phyloP scores from a whole-genome alignment of 164 flowering plant genomes.

The Macadamia integrifolia region DNA sequence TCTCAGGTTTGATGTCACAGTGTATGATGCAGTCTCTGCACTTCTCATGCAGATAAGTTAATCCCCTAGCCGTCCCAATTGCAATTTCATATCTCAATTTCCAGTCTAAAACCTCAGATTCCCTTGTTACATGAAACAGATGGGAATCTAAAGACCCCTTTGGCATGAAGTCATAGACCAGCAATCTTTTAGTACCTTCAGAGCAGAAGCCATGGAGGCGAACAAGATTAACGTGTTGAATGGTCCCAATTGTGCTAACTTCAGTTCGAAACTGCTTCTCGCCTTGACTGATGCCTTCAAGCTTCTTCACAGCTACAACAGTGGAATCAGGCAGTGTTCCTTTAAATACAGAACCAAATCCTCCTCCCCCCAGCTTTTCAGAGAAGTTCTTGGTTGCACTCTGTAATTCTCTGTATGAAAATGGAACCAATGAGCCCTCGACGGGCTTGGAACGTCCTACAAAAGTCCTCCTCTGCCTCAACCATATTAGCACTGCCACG shows the following conservation, averaged over 20 bases:
- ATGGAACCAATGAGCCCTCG: neutral
- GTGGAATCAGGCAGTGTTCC: neutral
- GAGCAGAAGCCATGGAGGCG: neutral
- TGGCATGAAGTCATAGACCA: constrained; percentile 1
- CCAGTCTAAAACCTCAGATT: constrained; percentile 1
- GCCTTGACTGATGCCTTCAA: neutral
- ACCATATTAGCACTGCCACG: neutral
- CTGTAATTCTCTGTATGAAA: neutral
- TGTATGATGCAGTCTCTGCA: constrained; percentile 9
- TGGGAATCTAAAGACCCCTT: neutral
- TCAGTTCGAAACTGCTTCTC: constrained; percentile 1
- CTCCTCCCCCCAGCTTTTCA: constrained; percentile 1
- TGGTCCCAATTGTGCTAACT: neutral
- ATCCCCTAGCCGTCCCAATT: constrained; percentile 3
- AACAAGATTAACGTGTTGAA: neutral
- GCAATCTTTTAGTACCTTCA: neutral
- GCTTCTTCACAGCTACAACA: neutral
- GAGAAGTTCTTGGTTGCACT: constrained; percentile 1
- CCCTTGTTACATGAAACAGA: neutral
- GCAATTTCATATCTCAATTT: constrained; percentile 4
- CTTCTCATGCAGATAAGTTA: constrained; percentile 1
- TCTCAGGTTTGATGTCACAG: constrained; percentile 12
- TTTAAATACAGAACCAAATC: constrained; percentile 1
- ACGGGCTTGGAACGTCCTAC: too few species aligned
- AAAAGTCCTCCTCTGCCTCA: neutral